These are phyloP conservation scores for Fusarium guadeloupense DNA, from an alignment of 2,329 filamentous ascomycete species.

Conservation along the genomic window DNA sequence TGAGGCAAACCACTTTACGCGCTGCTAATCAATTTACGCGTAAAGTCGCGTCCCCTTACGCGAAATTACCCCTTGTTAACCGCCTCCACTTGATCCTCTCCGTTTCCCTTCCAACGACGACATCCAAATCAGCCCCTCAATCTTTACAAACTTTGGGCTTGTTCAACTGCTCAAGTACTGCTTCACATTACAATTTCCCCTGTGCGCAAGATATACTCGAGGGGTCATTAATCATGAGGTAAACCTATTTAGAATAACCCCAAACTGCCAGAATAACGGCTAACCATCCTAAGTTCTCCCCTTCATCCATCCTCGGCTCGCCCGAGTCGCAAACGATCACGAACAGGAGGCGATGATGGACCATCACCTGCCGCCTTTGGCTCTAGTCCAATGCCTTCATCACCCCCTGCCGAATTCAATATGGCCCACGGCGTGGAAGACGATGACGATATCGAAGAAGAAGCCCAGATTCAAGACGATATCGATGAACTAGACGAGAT, in stretches of 20 bases:
- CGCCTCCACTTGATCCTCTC: constrained; percentile 29
- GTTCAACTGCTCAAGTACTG: background rate
- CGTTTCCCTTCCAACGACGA: constrained; percentile 35
- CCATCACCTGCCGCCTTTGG: constrained; percentile 61
- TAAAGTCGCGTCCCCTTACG: constrained; percentile 41
- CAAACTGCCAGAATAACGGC: background rate
- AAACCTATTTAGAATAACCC: background rate
- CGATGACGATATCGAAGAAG: constrained; percentile 76
- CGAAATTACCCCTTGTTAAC: constrained; percentile 39
- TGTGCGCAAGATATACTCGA: constrained; percentile 1
- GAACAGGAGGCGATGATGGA: constrained; percentile 61
- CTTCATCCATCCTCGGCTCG: constrained; percentile 77
- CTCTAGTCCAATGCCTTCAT: constrained; percentile 73
- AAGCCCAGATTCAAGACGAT: constrained; percentile 76
- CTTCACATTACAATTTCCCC: constrained; percentile 15
- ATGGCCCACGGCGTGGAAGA: constrained; percentile 75
- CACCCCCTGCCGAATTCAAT: constrained; percentile 66
- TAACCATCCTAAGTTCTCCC: constrained; percentile 71
- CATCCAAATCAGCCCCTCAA: constrained; percentile 36
- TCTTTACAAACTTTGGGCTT: constrained; percentile 18
- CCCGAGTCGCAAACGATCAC: constrained; percentile 64
- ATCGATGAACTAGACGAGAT: constrained; percentile 82
- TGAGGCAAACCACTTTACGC: constrained; percentile 49
- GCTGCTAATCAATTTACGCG: constrained; percentile 57
- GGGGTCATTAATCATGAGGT: constrained; percentile 27